Conservation (phyloP, 2,329 filamentous ascomycete genomes). For the Xylariaceae sp. region DNA sequence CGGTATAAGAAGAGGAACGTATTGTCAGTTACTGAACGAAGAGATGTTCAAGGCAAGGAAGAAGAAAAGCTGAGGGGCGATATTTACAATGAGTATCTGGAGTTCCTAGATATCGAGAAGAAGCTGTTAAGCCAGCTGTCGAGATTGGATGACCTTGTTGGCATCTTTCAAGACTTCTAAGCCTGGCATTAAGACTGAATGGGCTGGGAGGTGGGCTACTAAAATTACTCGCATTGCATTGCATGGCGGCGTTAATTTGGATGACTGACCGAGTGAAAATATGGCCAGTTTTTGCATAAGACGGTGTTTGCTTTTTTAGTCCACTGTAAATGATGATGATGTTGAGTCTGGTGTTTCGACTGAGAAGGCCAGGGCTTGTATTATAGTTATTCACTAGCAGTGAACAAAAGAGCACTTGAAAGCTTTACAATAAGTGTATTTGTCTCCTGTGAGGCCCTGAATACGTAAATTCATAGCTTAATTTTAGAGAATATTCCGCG, state of each 20-base stretch:
- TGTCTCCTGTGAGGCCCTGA: no score
- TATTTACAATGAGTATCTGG: conserved; percentile 69
- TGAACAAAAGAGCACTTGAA: no score
- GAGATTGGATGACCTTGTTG: conserved; percentile 83
- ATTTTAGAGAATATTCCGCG: no score
- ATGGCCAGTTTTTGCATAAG: conserved; percentile 22
- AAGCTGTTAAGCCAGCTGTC: conserved; percentile 80
- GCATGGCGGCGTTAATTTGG: conserved; percentile 38
- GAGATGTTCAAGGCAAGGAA: conserved; percentile 84
- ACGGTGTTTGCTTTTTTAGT: conserved; percentile 3
- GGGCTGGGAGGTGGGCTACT: conserved; percentile 4
- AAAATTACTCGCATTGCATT: conserved; percentile 32
- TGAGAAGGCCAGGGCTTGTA: not conserved
- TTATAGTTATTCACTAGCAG: conserved; percentile 1
- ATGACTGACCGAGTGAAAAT: conserved; percentile 10
- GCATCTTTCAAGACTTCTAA: conserved; percentile 75
- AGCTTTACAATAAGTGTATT: no score
- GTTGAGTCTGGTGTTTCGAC: not conserved
- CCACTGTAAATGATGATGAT: not conserved
- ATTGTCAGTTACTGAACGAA: conserved; percentile 80
- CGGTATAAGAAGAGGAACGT: conserved; percentile 73
- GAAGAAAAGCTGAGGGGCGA: conserved; percentile 77
- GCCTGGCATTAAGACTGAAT: conserved; percentile 25
- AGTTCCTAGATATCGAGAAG: conserved; percentile 68
- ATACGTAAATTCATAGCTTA: no score